A percentile compares a stretch with the other conserved stretches of the same genome.
These are phyloP conservation scores for Saccharomycopsis fibuligera DNA, from an alignment of 805 yeast genomes.

Conservation along the genomic window DNA sequence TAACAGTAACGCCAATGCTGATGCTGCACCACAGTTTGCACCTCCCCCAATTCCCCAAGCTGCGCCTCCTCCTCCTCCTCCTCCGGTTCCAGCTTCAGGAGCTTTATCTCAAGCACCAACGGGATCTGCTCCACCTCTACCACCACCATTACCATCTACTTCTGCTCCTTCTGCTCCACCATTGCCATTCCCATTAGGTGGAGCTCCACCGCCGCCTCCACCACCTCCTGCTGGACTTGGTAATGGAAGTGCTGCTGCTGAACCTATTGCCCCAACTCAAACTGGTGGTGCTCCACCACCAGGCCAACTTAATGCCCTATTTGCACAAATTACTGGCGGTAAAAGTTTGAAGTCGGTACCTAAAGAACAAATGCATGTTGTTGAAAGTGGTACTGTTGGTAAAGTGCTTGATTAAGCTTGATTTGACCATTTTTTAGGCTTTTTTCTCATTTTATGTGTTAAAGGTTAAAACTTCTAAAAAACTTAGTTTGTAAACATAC, in stretches of 20 bases:
- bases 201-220: constrained; percentile 9
- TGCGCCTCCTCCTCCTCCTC: background rate
- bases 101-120: too few relatives aligned
- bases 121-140: constrained; percentile 1
- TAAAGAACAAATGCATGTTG: constrained; percentile 40
- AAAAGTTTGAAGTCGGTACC: constrained; percentile 44
- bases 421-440: too few relatives aligned
- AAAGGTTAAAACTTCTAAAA: too few relatives aligned
- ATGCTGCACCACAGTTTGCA: background rate
- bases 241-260: constrained; percentile 22
- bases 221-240: constrained; percentile 29
- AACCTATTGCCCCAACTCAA: constrained; percentile 24
- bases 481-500: too few relatives aligned
- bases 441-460: too few relatives aligned
- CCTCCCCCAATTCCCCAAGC: background rate
- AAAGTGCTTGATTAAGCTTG: too few relatives aligned
- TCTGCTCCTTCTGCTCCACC: constrained; percentile 8
- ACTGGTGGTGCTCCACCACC: constrained; percentile 30
- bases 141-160: constrained; percentile 16
- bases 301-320: constrained; percentile 39
- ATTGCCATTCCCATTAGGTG: constrained; percentile 9
- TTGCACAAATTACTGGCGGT: constrained; percentile 55
- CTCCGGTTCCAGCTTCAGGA: background rate
- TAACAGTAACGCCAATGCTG: too few relatives aligned
- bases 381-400: constrained; percentile 44